Percentiles rank a stretch among this genome's conserved stretches.
phyloP scores from a whole-genome alignment of 2,329 filamentous ascomycete genomes.

The Trichoderma endophyticum region DNA sequence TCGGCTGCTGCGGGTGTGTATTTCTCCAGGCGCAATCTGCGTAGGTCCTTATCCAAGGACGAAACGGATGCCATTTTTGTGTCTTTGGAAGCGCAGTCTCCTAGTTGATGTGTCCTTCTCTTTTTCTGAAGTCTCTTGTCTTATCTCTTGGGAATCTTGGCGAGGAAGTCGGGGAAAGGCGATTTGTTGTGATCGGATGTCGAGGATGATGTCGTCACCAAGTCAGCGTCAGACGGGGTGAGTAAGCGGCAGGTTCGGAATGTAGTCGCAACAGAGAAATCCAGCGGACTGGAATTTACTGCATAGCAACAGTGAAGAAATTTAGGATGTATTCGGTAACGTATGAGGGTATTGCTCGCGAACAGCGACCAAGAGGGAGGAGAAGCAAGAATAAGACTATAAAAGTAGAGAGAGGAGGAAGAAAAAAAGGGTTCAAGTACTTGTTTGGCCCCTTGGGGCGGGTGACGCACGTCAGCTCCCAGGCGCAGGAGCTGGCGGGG shows the following conservation, averaged over 20 bases:
- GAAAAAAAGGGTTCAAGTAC: neutral
- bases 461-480: slow-evolving; percentile 13
- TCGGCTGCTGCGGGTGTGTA: slow-evolving; percentile 89
- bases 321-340: neutral
- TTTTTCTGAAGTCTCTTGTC: neutral
- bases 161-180: neutral
- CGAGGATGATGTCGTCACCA: slow-evolving; percentile 18
- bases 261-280: slow-evolving; percentile 17
- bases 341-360: neutral
- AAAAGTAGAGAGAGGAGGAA: neutral
- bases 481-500: slow-evolving; percentile 15
- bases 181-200: neutral
- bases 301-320: slow-evolving; percentile 18
- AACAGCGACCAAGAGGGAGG: neutral
- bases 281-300: slow-evolving; percentile 12
- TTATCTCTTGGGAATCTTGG: neutral
- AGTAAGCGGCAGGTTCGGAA: slow-evolving; percentile 18
- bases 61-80: slow-evolving; percentile 81
- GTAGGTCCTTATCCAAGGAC: slow-evolving; percentile 92
- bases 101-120: neutral
- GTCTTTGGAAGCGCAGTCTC: neutral
- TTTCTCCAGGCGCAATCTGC: slow-evolving; percentile 84
- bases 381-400: neutral
- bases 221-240: slow-evolving; percentile 1
- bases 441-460: slow-evolving; percentile 7